Evolutionary conservation across 768 basidiomycete species (phyloP), one percentile per base, ranked within the genome.

Genomic region (Lentinula sp.): DNA sequence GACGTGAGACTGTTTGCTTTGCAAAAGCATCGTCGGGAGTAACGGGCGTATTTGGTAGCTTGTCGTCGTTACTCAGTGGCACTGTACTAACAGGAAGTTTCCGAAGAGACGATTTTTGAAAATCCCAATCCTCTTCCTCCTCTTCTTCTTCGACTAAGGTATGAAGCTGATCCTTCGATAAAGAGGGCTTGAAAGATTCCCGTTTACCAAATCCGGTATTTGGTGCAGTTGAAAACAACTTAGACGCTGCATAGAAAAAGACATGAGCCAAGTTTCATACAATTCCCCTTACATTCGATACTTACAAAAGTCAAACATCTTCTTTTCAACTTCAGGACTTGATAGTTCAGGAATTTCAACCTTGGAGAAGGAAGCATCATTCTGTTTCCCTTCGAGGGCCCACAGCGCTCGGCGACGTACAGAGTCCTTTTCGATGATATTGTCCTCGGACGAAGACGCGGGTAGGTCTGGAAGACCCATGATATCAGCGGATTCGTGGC

Each of bases 101-200:
- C 28, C 28, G 28, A 28, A 3, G 62, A 48, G 63, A 46, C 32
- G 58, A 42, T 23, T 66, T 71, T 0, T 64, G 60, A 28, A 73
- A 72, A 15, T 79, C 72, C 15, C 77, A 77, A 3, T 89, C 88
- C 28, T 93, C 92, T 45, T 93, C 93, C 54, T 95, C 91, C 57
- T 93, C 92, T 60, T 94, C 90, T 68, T 92, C 93, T 67, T 93
- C 92, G 36, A 94, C 75, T 33, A 93, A 78, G 16, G 91, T 93
- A 62, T 84, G 82, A 10, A 93, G 79, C 66, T 87, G 83, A 70
- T 93, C 91, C 70, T 91, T 92, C 56, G 85, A 79, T 10, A 83
- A 82, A 0, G 84, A 81, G 65, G 87, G 80, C 72, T 88, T 92
- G 71, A 92, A 88, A 0, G 92, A 93, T 70, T 94, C 91, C 12